A percentile compares a stretch with the other conserved stretches of the same genome.
Conservation (phyloP, 2,329 filamentous ascomycete genomes). For the Colletotrichum echinochloae region DNA sequence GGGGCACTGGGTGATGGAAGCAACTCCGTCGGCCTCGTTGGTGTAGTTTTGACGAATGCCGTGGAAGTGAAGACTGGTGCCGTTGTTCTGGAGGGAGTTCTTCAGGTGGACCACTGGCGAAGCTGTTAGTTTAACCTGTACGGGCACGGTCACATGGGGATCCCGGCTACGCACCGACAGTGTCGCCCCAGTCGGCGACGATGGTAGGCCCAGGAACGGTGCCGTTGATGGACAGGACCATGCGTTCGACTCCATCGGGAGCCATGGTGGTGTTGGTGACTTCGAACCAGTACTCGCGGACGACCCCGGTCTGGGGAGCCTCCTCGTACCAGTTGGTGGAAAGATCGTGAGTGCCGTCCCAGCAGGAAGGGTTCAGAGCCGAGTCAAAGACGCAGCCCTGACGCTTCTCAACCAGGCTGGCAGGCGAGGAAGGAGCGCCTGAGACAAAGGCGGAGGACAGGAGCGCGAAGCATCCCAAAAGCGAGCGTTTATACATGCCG, state of each 20-base stretch:
- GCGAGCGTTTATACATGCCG: slow-evolving; percentile 36
- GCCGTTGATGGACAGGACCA: slow-evolving; percentile 64
- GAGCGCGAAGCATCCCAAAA: slow-evolving; percentile 36
- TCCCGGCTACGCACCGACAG: slow-evolving; percentile 36
- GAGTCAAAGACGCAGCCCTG: slow-evolving; percentile 39
- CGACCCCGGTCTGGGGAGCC: slow-evolving; percentile 60
- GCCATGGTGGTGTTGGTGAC: slow-evolving; percentile 53
- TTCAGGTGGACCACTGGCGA: slow-evolving; percentile 57
- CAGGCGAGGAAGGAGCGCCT: slow-evolving; percentile 20
- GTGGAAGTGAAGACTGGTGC: slow-evolving; percentile 68
- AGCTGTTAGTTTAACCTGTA: slow-evolving; percentile 34
- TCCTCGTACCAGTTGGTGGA: slow-evolving; percentile 42
- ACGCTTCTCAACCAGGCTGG: slow-evolving; percentile 28
- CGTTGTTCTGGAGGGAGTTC: slow-evolving; percentile 64
- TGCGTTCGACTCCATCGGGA: slow-evolving; percentile 60
- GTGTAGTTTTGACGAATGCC: slow-evolving; percentile 67
- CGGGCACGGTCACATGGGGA: slow-evolving; percentile 29
- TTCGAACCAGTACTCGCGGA: slow-evolving; percentile 61
- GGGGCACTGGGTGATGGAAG: slow-evolving; percentile 61
- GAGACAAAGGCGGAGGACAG: slow-evolving; percentile 30
- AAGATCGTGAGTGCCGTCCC: slow-evolving; percentile 37
- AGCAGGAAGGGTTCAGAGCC: slow-evolving; percentile 37
- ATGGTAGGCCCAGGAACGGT: slow-evolving; percentile 71
- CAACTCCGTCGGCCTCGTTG: slow-evolving; percentile 68
- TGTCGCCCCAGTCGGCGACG: slow-evolving; percentile 61